Conservation (phyloP, 371 early-diverging fungal species). For the Cokeromyces recurvatus region DNA sequence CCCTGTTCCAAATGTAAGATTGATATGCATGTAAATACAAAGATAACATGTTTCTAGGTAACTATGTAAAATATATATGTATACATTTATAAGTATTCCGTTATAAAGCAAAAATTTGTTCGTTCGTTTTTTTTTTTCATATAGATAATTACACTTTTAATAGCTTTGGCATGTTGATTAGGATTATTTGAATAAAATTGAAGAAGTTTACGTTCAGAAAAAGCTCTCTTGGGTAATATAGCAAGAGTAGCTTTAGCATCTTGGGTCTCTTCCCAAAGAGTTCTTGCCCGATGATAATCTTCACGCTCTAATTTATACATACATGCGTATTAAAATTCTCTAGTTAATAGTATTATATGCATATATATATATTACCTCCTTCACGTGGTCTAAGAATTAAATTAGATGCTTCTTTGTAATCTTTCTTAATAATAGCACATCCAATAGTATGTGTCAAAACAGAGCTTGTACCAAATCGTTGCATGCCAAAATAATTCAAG, state of each 20-base stretch:
- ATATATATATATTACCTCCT: conserved; percentile 44
- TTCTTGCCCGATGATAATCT: conserved; percentile 60
- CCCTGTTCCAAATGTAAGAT: conserved; percentile 93
- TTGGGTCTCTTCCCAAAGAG: conserved; percentile 60
- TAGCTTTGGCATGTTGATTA: conserved; percentile 57
- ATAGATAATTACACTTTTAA: conserved; percentile 45
- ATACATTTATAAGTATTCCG: too few species aligned
- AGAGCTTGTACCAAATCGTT: conserved; percentile 93
- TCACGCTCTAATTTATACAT: conserved; percentile 38
- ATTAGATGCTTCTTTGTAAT: conserved; percentile 76
- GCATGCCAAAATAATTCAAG: conserved; percentile 99
- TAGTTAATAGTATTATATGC: not conserved
- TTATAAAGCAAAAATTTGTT: too few species aligned
- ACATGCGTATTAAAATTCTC: not conserved
- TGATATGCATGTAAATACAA: conserved; percentile 99
- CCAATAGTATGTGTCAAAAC: conserved; percentile 90
- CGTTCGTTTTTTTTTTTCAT: not conserved
- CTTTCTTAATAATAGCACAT: conserved; percentile 64
- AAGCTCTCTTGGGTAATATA: conserved; percentile 64
- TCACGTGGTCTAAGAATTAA: conserved; percentile 75
- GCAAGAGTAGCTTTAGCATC: conserved; percentile 60
- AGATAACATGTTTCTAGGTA: conserved; percentile 81
- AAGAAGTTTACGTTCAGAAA: conserved; percentile 75
- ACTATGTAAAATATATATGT: too few species aligned
- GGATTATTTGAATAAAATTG: conserved; percentile 38